Evolutionary conservation across 169 alveolate species (phyloP).

Genomic region (Eimeria acervulina): DNA sequence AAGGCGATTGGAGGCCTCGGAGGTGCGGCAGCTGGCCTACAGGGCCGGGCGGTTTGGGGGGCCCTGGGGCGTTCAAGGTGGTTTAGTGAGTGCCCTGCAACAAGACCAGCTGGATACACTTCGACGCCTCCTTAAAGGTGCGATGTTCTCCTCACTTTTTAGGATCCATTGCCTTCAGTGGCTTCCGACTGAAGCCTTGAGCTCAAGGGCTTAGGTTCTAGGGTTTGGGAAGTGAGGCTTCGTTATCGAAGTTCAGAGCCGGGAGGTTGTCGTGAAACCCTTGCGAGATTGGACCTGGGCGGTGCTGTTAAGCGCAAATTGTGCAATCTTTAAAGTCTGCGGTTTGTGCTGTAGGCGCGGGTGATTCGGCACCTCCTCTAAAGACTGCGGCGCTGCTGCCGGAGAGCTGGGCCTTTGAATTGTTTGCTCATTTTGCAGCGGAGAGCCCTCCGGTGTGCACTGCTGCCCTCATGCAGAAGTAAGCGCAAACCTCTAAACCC

Average conservation of each 20-base stretch:
- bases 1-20: conserved; percentile 87
- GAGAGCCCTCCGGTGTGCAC: background rate
- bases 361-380: background rate
- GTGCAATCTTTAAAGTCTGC: background rate
- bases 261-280: background rate
- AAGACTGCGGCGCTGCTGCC: conserved; percentile 60
- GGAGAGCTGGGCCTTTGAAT: conserved; percentile 57
- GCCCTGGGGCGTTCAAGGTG: conserved; percentile 77
- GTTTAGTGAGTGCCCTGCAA: conserved; percentile 62
- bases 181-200: background rate
- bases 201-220: background rate
- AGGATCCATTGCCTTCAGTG: background rate
- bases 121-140: conserved; percentile 36
- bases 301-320: background rate
- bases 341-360: conserved; percentile 47
- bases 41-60: conserved; percentile 95
- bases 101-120: conserved; percentile 57
- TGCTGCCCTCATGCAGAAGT: conserved; percentile 25
- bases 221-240: background rate
- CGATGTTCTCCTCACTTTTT: background rate
- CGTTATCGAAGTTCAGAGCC: background rate
- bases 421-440: conserved; percentile 17
- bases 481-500: background rate
- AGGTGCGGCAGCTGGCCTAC: conserved; percentile 95
- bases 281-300: background rate